Base-by-base conservation (phyloP, 2,329 filamentous ascomycete genomes). In the Seiridium unicorne region DNA sequence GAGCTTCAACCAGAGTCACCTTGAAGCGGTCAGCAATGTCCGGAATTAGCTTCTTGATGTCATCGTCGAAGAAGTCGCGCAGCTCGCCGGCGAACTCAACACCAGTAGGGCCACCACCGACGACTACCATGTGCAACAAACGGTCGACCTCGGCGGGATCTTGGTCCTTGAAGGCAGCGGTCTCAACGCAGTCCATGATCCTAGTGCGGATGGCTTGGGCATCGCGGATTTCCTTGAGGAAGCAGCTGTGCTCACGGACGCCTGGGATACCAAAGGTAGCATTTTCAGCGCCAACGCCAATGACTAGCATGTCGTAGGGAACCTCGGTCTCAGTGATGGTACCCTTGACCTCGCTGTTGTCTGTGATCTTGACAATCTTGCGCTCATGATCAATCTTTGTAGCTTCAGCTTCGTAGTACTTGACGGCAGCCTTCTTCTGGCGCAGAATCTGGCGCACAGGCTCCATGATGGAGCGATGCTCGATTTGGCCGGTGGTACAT, bases 401-500 rank as follows among this genome's bases (percentile, higher is more conserved):
- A 60, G 92, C 93, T 76, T 98, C 94, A 66, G 95, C 95, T 84
- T 99, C 95, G 84, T 97, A 99, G 85, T 90, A 99, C 78, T 93
- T 95, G 76, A 96, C 95, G 54, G 89, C 85, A 65, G 92, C 90
- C 80, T 92, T 93, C 86, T 98, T 98, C 81, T 95, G 91, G 72
- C 93, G 91, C 68, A 97, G 85, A 76, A 99, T 97, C 75, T 95
- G 92, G 74, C 95, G 92, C 70, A 99, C 90, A 60, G 95, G 95
- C 82, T 99, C 95, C 95, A 99, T 99, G 79, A 99, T 99, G 73
- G 93, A 98, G 75, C 95, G 92, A 82, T 98, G 95, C 84, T 99
- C 95, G 77, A 99, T 95, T 69, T 92, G 90, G 71, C 95, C 95
- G 66, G 94, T 97, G 57, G 95, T 98, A 80, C 95, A 99, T 73